These are phyloP conservation scores for Populus euphratica DNA, from an alignment of 345 rosid species.

Conservation along the genomic window DNA sequence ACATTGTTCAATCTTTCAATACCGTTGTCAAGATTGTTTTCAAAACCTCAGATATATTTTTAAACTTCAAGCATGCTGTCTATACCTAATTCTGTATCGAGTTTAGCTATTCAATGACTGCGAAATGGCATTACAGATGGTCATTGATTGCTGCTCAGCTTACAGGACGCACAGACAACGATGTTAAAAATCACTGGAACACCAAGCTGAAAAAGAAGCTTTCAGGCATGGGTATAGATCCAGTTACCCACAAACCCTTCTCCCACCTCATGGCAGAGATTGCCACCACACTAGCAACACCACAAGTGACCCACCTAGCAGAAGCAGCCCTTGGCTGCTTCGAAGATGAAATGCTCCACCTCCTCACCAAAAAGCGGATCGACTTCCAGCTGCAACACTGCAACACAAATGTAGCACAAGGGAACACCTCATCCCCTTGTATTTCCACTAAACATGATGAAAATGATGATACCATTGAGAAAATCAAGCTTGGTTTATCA, in stretches of 20 bases:
- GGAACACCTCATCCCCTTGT: constrained; percentile 35
- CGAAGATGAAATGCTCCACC: constrained; percentile 97
- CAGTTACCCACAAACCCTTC: constrained; percentile 97
- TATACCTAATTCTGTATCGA: not conserved
- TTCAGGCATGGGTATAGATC: constrained; percentile 91
- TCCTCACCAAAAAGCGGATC: constrained; percentile 83
- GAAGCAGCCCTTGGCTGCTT: constrained; percentile 99
- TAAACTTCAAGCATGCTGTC: not conserved
- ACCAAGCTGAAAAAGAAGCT: constrained; percentile 93
- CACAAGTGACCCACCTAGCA: constrained; percentile 85
- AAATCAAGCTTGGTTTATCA: constrained; percentile 57
- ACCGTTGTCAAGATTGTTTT: too few species aligned
- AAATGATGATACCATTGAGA: constrained; percentile 50
- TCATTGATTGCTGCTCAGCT: constrained; percentile 87
- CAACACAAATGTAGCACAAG: constrained; percentile 20
- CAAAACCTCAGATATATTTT: too few species aligned
- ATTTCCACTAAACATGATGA: constrained; percentile 37
- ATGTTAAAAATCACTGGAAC: constrained; percentile 93
- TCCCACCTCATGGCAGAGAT: constrained; percentile 98
- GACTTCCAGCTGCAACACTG: constrained; percentile 68
- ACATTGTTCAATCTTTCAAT: not conserved
- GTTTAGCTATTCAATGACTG: not conserved
- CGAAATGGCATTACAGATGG: constrained; percentile 51
- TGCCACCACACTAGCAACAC: constrained; percentile 85
- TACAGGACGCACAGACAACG: constrained; percentile 88